phyloP scores from a whole-genome alignment of 106 monocot species.

The Ottelia alismoides region DNA sequence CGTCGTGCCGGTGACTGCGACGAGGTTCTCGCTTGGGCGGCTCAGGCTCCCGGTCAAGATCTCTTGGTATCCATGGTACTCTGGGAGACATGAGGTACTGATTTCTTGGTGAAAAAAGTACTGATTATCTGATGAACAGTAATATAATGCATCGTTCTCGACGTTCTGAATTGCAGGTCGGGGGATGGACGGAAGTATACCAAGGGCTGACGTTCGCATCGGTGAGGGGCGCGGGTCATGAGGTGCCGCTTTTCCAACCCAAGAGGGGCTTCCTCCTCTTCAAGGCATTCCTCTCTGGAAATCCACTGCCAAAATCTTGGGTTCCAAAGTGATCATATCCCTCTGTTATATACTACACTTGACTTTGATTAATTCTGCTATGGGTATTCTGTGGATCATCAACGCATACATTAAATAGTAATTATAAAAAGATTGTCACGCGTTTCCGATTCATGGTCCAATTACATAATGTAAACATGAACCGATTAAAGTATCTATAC shows the following conservation, averaged over 20 bases:
- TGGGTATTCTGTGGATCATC: too few species aligned
- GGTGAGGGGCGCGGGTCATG: too few species aligned
- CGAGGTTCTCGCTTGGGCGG: constrained; percentile 61
- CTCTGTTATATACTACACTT: too few species aligned
- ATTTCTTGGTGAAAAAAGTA: neutral
- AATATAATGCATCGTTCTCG: neutral
- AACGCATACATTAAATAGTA: too few species aligned
- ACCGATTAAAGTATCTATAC: too few species aligned
- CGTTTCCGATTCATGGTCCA: too few species aligned
- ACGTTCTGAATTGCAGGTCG: constrained; percentile 23
- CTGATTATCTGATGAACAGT: neutral
- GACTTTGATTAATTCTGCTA: too few species aligned
- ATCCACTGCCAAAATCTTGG: constrained; percentile 44
- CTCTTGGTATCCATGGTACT: constrained; percentile 87
- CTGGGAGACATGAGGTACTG: constrained; percentile 34
- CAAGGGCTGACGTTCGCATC: constrained; percentile 62
- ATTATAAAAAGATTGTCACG: too few species aligned
- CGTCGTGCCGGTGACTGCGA: constrained; percentile 82
- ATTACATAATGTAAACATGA: too few species aligned
- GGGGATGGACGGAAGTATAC: constrained; percentile 60
- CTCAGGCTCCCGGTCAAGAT: constrained; percentile 47
- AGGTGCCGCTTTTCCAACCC: constrained; percentile 55
- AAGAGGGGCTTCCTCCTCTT: constrained; percentile 35
- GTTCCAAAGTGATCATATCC: too few species aligned
- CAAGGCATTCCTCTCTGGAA: constrained; percentile 40